Evolutionary conservation across 2,329 filamentous ascomycete genomes (phyloP), one percentile per base, ranked within the genome.

Genomic region (Penicillium sp.): DNA sequence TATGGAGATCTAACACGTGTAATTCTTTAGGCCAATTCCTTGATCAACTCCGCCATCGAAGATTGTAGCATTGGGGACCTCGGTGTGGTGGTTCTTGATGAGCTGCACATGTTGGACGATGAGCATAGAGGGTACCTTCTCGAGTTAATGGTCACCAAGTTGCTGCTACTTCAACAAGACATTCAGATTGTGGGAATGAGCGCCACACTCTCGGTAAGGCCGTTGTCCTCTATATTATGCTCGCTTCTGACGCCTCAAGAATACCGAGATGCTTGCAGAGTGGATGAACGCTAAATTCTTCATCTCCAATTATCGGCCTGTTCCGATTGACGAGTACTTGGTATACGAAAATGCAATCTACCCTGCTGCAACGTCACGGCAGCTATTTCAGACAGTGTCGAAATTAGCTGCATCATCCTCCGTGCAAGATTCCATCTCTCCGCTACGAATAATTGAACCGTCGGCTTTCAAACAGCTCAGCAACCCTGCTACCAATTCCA

Each of bases 91-190:
- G 81, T 88, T 10, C 68, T 88, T 22, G 84, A 89, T 52, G 84
- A 89, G 56, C 66, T 88, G n/a, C 84, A 89, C 57, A 87, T 89
- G 82, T 72, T 88, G 30, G 80, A 86, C 50, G 84, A 88, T 56
- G 80, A 82, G 45, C 75, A 81, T 48, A 77, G 84, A 9, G 84
- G 84, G 3, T 88, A 88, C 56, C 69, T 88, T 1, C 67, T 88
- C 37, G 84, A 89, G 56, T 67, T 88, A 4, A 77, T 86, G 63
- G 78, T 80, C 4, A 84, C 82, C 3, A 88, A 88, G 54, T 55
- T 88, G 18, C 64, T 86, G n/a, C 75, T 79, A 39, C 62, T 88
- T 14, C 79, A 77, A 16, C 76, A 84, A 41, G 64, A 71, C 15
- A 71, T 85, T 12, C 84, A 88, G 54, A 79, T 88, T 13, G 67